Conservation (phyloP, 2,329 filamentous ascomycete species). For the Phaeosphaeria sp. region DNA sequence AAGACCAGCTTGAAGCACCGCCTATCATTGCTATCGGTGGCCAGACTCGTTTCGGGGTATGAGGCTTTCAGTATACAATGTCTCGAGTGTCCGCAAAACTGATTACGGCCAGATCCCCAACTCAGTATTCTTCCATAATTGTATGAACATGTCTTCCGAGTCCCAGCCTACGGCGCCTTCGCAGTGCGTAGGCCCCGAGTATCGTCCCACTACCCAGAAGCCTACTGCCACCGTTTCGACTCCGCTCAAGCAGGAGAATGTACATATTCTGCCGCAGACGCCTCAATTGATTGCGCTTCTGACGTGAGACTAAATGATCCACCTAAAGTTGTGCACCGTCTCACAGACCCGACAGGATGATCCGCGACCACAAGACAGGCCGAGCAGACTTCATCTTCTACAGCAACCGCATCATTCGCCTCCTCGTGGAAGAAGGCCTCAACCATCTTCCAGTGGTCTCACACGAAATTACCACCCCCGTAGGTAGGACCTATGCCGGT, state of each 20-base stretch:
- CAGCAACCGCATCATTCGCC: slow-evolving; percentile 95
- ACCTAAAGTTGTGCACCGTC: background rate
- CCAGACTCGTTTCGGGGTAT: background rate
- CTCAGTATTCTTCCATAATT: background rate
- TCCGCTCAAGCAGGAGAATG: slow-evolving; percentile 80
- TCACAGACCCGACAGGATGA: slow-evolving; percentile 73
- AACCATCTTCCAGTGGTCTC: slow-evolving; percentile 94
- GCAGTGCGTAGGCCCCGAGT: slow-evolving; percentile 79
- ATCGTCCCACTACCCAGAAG: slow-evolving; percentile 77
- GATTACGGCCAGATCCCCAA: background rate
- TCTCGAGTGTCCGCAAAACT: background rate
- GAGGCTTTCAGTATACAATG: background rate
- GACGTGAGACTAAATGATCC: slow-evolving; percentile 72
- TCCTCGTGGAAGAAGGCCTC: slow-evolving; percentile 94
- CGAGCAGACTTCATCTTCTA: slow-evolving; percentile 99
- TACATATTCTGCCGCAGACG: slow-evolving; percentile 88
- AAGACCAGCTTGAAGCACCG: background rate
- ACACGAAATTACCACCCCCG: slow-evolving; percentile 87
- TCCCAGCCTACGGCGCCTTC: slow-evolving; percentile 49
- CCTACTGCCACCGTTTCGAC: slow-evolving; percentile 89
- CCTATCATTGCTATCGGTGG: background rate
- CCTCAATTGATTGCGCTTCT: slow-evolving; percentile 96
- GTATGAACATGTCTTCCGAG: slow-evolving; percentile 32
- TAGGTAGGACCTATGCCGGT: slow-evolving; percentile 85
- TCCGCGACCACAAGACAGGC: slow-evolving; percentile 86